Evolutionary conservation across 2,329 filamentous ascomycete genomes (phyloP), one percentile per base, ranked within the genome.

Genomic region (Bimuria novae-zelandiae): DNA sequence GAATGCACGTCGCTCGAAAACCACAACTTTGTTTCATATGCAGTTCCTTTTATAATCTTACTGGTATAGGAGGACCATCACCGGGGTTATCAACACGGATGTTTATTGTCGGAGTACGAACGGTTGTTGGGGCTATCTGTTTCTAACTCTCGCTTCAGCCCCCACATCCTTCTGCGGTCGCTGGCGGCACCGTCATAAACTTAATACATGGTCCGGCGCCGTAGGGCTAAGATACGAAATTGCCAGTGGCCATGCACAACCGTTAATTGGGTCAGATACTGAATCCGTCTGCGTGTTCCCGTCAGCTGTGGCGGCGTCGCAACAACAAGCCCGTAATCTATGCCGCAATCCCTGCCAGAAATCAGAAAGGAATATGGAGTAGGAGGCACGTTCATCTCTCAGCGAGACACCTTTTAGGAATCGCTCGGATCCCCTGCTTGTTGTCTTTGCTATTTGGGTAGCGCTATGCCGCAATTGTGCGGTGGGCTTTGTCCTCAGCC

Each of bases 141-240:
- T 16, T 23, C 21, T 12, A 7, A 5, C 10, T 39, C 22, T 7
- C 7, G 40, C 32, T 22, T 49, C 47, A 39, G 47, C 52, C 46
- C 52, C 47, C 41, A 49, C 37, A 49, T 7, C 11, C 25, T 27
- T 23, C 27, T 49, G 29, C 11, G 16, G 27, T 33, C 25, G 30
- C 42, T 36, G 27, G 19, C 25, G 33, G 36, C 32, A 44, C 25
- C 2, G 42, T 44, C 29, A 22, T 11, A 41, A n/a, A 11, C 21
- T 39, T 10, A 11, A 39, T 14, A 40, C 36, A 43, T 45, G 23
- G 39, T 7, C 7, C 44, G n/a, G n/a, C n/a, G 22, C 35, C 29
- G 32, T 45, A 51, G 45, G 49, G 52, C 52, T 55, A 43, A 35
- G 32, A 22, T 29, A n/a, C 49, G 36, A 46, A n/a, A 55, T 55